A percentile compares a stretch with the other conserved stretches of the same genome.
phyloP scores from a whole-genome alignment of 2,329 filamentous ascomycete species.

The Endoconidiophora polonica region DNA sequence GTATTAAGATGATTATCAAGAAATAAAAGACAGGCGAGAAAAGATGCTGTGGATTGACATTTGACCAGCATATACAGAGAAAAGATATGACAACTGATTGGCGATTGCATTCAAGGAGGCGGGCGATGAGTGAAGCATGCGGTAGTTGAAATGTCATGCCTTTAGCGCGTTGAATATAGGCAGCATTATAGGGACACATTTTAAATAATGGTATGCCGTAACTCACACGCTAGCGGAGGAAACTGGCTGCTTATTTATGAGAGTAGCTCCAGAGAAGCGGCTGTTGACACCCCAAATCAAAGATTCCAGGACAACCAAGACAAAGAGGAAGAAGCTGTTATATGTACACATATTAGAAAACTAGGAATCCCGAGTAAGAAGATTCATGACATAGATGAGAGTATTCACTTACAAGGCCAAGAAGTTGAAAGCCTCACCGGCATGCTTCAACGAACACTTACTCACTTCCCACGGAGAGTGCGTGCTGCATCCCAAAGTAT shows the following conservation, averaged over 20 bases:
- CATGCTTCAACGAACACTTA: slow-evolving; percentile 15
- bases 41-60: no score
- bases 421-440: slow-evolving; percentile 17
- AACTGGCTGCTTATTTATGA: background rate
- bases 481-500: slow-evolving; percentile 9
- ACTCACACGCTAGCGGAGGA: no score
- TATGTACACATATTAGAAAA: background rate
- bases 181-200: no score
- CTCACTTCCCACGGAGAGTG: slow-evolving; percentile 6
- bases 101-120: background rate
- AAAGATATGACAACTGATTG: background rate
- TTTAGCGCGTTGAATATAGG: no score
- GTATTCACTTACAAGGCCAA: slow-evolving; percentile 16
- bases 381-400: background rate
- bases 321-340: slow-evolving; percentile 6
- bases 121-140: no score
- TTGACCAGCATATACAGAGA: no score
- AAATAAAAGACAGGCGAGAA: no score
- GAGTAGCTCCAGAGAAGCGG: background rate
- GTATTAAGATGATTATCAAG: no score
- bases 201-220: no score
- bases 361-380: background rate
- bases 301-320: slow-evolving; percentile 2
- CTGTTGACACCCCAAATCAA: slow-evolving; percentile 1
- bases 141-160: no score